Base-by-base conservation (phyloP, 2,329 filamentous ascomycete genomes). In the Neofusicoccum laricinum region DNA sequence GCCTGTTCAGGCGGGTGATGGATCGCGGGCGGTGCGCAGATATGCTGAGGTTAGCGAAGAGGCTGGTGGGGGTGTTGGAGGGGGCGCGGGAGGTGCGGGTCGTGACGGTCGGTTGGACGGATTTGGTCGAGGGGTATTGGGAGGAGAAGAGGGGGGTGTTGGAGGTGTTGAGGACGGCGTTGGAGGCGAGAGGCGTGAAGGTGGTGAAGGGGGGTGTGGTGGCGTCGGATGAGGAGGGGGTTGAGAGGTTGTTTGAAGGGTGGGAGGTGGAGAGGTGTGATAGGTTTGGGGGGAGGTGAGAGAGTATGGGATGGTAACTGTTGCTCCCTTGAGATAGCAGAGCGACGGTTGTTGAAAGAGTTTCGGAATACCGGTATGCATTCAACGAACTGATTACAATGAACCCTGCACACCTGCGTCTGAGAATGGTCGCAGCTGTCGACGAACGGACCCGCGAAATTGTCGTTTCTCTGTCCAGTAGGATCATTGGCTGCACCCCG, bases 71-170 rank as follows among this genome's bases (percentile, higher is more conserved):
- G 11, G 55, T 59, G 25, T 32, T 59, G 55, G 55, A 25, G 3
- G 14, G 17, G 30, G 55, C 40, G 30, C 12, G 38, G 25, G 55
- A 59, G 38, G 15, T 59, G 55, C 34, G 55, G 55, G 5, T 5
- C 11, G n/a, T 30, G 10, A n/a, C 17, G 30, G 55, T 59, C 30
- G 36, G 55, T 17, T 59, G 55, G 55, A 59, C 55, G 25, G 55
- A 59, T 45, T 8, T 46, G 41, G 55, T 59, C 25, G 55, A 59
- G 40, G 55, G 55, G n/a, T 59, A 25, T 19, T 59, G 55, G 55
- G 55, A 59, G 25, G 55, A 46, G 30, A 59, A 59, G 30, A 46
- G 11, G 17, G 41, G 15, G 30, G 55, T 59, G 2, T 34, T 59
- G 41, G 41, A 46, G 4, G 55, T 46, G 40, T 25, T 59, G 40